phyloP scores from a whole-genome alignment of 2,329 filamentous ascomycete genomes.

The Penicillium sp. region DNA sequence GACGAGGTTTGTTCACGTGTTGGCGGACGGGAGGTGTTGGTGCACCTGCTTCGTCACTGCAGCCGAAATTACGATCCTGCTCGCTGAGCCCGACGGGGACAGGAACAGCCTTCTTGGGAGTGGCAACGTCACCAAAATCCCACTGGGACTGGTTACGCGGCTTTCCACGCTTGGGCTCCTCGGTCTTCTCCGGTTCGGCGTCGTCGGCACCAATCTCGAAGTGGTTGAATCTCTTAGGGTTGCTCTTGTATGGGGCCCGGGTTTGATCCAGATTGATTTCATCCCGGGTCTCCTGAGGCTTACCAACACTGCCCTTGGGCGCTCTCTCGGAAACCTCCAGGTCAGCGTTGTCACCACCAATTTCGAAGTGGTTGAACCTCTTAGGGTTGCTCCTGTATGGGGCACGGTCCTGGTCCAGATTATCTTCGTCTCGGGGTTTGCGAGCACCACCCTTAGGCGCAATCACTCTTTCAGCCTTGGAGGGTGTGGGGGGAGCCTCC shows the following conservation, averaged over 20 bases:
- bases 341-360: conserved; percentile 33
- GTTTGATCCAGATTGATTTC: not conserved
- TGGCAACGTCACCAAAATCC: conserved; percentile 81
- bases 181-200: conserved; percentile 46
- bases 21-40: conserved; percentile 50
- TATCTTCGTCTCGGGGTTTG: conserved; percentile 51
- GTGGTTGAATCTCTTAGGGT: conserved; percentile 79
- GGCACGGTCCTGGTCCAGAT: not conserved
- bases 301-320: conserved; percentile 48
- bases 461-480: conserved; percentile 31
- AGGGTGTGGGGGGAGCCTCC: conserved; percentile 27
- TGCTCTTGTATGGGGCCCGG: conserved; percentile 53
- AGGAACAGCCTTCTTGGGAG: conserved; percentile 71
- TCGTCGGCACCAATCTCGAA: conserved; percentile 35
- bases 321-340: not conserved
- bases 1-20: conserved; percentile 67
- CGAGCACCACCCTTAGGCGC: conserved; percentile 49
- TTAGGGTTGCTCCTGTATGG: conserved; percentile 66
- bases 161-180: conserved; percentile 66
- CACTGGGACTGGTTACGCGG: not conserved
- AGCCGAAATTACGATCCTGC: conserved; percentile 77
- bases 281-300: conserved; percentile 47
- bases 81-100: conserved; percentile 59
- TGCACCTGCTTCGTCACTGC: conserved; percentile 59
- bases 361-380: conserved; percentile 70